Base-by-base conservation (phyloP, 2,329 filamentous ascomycete genomes). In the Ceratocystis eucalypticola region DNA sequence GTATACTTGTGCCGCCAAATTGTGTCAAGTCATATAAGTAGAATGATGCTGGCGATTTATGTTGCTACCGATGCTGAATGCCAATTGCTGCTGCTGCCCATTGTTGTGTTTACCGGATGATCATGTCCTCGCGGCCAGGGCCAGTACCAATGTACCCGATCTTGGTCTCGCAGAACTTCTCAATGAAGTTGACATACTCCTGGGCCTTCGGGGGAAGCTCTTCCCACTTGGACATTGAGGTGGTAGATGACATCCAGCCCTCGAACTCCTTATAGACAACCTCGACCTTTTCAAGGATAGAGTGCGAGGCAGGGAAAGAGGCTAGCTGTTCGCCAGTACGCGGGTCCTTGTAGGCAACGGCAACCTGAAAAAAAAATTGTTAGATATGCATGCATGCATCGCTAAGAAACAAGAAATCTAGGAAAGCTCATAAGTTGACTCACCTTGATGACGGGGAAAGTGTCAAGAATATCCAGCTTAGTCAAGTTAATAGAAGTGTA, bases 391-490 rank as follows among this genome's bases (percentile, higher is more conserved):
- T 25, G 25, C 50, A 8, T n/a, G n/a, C 8, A 20, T 25, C 22
- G 33, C 2, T 30, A 20, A 5, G 67, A 68, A 61, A 48, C 65
- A 69, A 61, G 30, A 25, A 25, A 44, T 59, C 55, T 50, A 41
- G 17, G 37, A 62, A 48, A 20, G 15, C n/a, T 3, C 12, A 5
- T 12, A 17, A 12, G 12, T 37, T 37, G 59, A 30, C 66, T 50
- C 45, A 68, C 57, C 74, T 91, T 88, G 76, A 95, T 82, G 72
- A 84, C 86, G 8, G 83, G 79, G 73, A 96, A 91, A 41, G 83
- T 83, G 73, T 91, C 88, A 17, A 91, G 80, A 46, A 91, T 80
- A 71, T 89, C 86, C 22, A 66, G 67, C 71, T 83, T 85, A 15
- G 81, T 85, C 50, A 85, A 72, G 71, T 85, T 84, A 64, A 68